Base-by-base conservation (phyloP, 2,329 filamentous ascomycete genomes). In the Ramularia collo-cygni region DNA sequence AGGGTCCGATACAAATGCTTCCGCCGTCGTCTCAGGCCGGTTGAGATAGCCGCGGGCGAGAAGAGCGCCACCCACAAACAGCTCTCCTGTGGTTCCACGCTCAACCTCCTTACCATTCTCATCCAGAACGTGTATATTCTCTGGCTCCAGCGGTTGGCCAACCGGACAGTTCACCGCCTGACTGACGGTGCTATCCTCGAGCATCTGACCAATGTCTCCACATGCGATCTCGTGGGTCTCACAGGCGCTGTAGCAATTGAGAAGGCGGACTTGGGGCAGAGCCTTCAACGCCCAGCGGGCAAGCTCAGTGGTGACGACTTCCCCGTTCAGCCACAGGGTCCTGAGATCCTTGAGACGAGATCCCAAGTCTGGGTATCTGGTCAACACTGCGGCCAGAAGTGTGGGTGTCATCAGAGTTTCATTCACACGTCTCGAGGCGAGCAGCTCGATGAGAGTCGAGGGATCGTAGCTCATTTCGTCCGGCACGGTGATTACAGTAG, bases 341-440 rank as follows among this genome's bases (percentile, higher is more conserved):
- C 75, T 76, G 40, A 90, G 66, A 13, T 81, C 63, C 6, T 81
- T 79, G 7, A 89, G 69, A 29, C 76, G 73, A 17, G 69, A 64
- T 13, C 74, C 77, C 37, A 89, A 72, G 31, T 80, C 70, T 6
- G 81, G 70, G 58, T 87, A 79, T 30, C 83, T 74, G 1, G 82
- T 73, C 13, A 90, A 72, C 2, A 88, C 78, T 2, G 84, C 83
- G 17, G 84, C 79, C 32, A 90, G 69, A 10, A 90, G 72, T 0
- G 85, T 89, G 0, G 85, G 85, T 0, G 85, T 89, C 82, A 89
- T 89, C 38, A 90, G 72, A 12, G 85, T 89, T 58, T 90, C 85
- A 12, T 83, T 88, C 52, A 88, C 77, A 40, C 70, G 69, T 56
- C 79, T 79, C 12, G 72, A 65, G 0, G 76, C 67, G 8, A 90